These are phyloP conservation scores for Senna tora DNA, from an alignment of 306 rosid genomes.

Conservation along the genomic window DNA sequence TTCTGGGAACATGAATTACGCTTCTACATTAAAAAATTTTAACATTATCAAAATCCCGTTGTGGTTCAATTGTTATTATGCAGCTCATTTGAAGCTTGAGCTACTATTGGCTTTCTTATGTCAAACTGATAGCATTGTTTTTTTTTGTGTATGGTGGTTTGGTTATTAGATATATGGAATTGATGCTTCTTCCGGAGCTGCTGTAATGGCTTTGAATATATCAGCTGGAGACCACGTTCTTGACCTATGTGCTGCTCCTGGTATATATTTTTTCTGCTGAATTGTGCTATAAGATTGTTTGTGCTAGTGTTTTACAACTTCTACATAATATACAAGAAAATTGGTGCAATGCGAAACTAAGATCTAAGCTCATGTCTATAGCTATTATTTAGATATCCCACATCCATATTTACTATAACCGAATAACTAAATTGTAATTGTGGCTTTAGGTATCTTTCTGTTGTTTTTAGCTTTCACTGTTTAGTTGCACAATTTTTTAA, in stretches of 20 bases:
- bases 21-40: background rate
- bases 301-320: background rate
- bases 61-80: background rate
- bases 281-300: too few species aligned
- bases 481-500: background rate
- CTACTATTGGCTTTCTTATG: background rate
- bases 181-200: constrained; percentile 98
- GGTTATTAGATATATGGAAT: constrained; percentile 77
- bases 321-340: background rate
- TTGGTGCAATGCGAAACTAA: background rate
- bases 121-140: background rate
- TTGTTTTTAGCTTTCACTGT: background rate
- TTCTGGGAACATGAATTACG: background rate
- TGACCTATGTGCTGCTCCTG: too few species aligned
- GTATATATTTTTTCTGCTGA: too few species aligned
- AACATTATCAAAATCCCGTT: background rate
- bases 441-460: background rate
- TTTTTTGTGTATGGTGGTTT: background rate
- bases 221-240: constrained; percentile 56
- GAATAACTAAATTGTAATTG: background rate
- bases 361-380: background rate
- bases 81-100: background rate
- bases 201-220: constrained; percentile 73
- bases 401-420: too few species aligned
- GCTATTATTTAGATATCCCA: background rate